Percentiles rank a stretch among this genome's conserved stretches.
Conservation (phyloP, 352 stramenopile genomes). For the Globisporangium acanthophoron region DNA sequence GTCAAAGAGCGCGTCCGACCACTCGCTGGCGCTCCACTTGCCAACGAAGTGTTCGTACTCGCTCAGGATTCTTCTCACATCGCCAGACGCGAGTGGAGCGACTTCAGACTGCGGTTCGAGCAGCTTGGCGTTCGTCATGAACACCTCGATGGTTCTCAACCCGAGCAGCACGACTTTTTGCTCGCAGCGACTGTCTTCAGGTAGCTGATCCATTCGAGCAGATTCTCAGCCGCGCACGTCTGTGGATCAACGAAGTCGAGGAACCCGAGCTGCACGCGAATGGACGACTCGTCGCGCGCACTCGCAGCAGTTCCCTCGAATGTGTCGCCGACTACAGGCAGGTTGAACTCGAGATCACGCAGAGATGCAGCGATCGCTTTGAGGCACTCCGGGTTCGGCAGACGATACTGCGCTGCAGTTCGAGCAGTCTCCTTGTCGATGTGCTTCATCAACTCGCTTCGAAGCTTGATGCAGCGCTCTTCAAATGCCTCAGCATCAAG, state of each 20-base stretch:
- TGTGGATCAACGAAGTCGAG: background rate
- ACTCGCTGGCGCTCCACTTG: constrained; percentile 11
- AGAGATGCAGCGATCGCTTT: background rate
- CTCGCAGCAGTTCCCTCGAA: background rate
- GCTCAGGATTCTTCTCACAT: constrained; percentile 6
- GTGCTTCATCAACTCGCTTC: background rate
- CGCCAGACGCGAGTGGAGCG: background rate
- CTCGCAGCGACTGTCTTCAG: background rate
- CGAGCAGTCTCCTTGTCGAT: background rate
- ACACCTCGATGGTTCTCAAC: constrained; percentile 25
- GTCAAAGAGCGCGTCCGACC: constrained; percentile 12
- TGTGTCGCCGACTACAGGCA: background rate
- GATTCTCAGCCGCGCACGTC: background rate
- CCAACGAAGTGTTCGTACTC: constrained; percentile 3
- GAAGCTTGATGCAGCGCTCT: background rate
- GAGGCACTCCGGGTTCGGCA: constrained; percentile 1
- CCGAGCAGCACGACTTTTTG: constrained; percentile 1
- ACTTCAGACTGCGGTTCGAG: background rate
- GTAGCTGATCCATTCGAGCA: constrained; percentile 7
- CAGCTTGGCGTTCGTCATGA: constrained; percentile 13
- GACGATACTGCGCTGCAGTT: background rate
- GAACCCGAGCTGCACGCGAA: constrained; percentile 1
- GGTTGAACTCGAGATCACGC: background rate
- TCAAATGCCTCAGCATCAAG: background rate
- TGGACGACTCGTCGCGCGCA: background rate